These are phyloP conservation scores for Carpinus viminea DNA, from an alignment of 306 rosid genomes.

Conservation along the genomic window DNA sequence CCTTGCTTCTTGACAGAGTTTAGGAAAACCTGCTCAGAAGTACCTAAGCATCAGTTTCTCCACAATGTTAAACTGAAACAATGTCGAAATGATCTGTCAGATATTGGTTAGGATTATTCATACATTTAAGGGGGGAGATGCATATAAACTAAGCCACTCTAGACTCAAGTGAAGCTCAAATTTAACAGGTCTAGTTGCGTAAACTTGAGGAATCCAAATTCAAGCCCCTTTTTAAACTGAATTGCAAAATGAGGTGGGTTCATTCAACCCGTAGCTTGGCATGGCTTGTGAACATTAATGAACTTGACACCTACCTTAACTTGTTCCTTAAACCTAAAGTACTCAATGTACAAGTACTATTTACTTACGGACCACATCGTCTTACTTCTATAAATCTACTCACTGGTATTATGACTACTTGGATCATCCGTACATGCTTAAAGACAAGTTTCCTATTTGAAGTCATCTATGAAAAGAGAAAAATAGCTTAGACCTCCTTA, in stretches of 20 bases:
- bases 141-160: not conserved
- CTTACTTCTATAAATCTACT: not conserved
- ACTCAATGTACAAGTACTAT: not conserved
- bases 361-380: not conserved
- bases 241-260: not conserved
- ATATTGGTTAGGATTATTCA: not conserved
- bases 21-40: slow-evolving; percentile 1
- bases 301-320: not conserved
- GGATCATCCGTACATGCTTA: not conserved
- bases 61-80: not conserved
- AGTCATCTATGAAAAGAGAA: not conserved
- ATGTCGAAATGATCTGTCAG: not conserved
- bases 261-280: not conserved
- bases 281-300: not conserved
- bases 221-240: not conserved
- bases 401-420: not conserved
- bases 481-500: not conserved
- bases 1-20: not conserved
- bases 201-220: not conserved
- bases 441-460: not conserved
- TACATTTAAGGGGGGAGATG: not conserved
- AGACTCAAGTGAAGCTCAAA: not conserved
- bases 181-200: not conserved
- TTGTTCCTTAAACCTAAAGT: not conserved
- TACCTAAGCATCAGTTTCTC: slow-evolving; percentile 1